A percentile compares a stretch with the other conserved stretches of the same genome.
These are phyloP conservation scores for Aureobasidium sp. DNA, from an alignment of 2,329 filamentous ascomycete species.

Conservation along the genomic window DNA sequence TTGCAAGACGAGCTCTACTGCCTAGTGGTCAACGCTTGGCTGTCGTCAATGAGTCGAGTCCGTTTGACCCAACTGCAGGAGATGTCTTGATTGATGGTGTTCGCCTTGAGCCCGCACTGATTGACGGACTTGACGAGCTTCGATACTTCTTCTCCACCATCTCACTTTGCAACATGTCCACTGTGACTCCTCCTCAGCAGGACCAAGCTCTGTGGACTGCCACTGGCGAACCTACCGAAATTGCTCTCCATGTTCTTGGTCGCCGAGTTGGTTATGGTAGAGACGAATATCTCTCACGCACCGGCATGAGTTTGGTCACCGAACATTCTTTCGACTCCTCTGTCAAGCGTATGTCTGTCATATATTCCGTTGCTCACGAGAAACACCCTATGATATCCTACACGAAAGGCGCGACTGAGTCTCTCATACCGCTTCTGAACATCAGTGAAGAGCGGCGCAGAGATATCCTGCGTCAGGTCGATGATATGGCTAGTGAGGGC, in stretches of 20 bases:
- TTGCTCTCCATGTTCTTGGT: conserved; percentile 68
- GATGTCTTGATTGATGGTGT: conserved; percentile 41
- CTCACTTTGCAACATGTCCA: conserved; percentile 59
- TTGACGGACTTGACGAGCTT: not conserved
- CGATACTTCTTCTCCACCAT: conserved; percentile 48
- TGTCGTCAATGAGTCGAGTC: conserved; percentile 49
- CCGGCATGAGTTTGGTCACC: not conserved
- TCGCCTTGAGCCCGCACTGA: not conserved
- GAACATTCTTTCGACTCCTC: conserved; percentile 29
- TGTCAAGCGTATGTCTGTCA: conserved; percentile 30
- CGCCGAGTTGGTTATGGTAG: conserved; percentile 48
- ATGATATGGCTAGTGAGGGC: conserved; percentile 23
- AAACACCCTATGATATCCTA: conserved; percentile 20
- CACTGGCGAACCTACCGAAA: conserved; percentile 62
- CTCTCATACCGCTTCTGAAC: conserved; percentile 26
- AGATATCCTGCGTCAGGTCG: conserved; percentile 25
- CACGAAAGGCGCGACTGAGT: conserved; percentile 31
- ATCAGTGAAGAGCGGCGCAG: conserved; percentile 20
- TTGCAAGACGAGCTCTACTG: conserved; percentile 54
- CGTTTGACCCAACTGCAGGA: conserved; percentile 54
- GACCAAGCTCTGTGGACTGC: conserved; percentile 55
- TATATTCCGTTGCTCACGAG: conserved; percentile 20
- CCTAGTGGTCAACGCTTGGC: conserved; percentile 52
- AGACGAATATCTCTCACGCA: not conserved
- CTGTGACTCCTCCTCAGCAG: conserved; percentile 47